A percentile compares a stretch with the other conserved stretches of the same genome.
Evolutionary conservation across 2,329 filamentous ascomycete genomes (phyloP).

Genomic region (Rhinocladiella mackenziei): DNA sequence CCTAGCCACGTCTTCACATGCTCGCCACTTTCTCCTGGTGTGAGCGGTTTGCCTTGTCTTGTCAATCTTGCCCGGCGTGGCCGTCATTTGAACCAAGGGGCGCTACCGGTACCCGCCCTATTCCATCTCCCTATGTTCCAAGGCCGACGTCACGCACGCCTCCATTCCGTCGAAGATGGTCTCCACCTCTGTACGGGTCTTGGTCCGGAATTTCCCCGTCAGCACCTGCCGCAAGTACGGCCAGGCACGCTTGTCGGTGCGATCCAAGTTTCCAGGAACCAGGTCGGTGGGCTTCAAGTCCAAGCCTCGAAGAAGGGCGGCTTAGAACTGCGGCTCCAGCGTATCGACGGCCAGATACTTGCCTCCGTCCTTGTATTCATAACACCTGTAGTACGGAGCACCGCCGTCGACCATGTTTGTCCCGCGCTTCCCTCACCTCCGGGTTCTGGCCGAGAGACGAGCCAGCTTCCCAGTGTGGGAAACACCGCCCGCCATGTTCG

Average conservation of each 20-base stretch:
- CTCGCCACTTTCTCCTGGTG: constrained; percentile 68
- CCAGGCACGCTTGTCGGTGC: constrained; percentile 64
- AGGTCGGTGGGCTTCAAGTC: constrained; percentile 49
- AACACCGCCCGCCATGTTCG: constrained; percentile 92
- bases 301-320: constrained; percentile 62
- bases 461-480: constrained; percentile 76
- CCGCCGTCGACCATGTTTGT: constrained; percentile 78
- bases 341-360: constrained; percentile 84
- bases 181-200: constrained; percentile 78
- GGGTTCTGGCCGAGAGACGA: constrained; percentile 61
- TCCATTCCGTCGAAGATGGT: constrained; percentile 81
- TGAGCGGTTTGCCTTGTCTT: constrained; percentile 53
- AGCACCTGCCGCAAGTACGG: constrained; percentile 61
- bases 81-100: constrained; percentile 52
- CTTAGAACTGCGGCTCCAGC: constrained; percentile 82
- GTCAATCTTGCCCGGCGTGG: constrained; percentile 65
- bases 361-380: constrained; percentile 70
- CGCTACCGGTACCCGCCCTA: constrained; percentile 48
- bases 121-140: constrained; percentile 70
- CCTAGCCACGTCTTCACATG: constrained; percentile 70
- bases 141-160: constrained; percentile 85
- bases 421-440: constrained; percentile 64
- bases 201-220: constrained; percentile 60
- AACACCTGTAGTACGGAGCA: constrained; percentile 83
- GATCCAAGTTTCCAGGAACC: constrained; percentile 44